Conservation (phyloP, 2,329 filamentous ascomycete genomes). For the Talaromyces islandicus region DNA sequence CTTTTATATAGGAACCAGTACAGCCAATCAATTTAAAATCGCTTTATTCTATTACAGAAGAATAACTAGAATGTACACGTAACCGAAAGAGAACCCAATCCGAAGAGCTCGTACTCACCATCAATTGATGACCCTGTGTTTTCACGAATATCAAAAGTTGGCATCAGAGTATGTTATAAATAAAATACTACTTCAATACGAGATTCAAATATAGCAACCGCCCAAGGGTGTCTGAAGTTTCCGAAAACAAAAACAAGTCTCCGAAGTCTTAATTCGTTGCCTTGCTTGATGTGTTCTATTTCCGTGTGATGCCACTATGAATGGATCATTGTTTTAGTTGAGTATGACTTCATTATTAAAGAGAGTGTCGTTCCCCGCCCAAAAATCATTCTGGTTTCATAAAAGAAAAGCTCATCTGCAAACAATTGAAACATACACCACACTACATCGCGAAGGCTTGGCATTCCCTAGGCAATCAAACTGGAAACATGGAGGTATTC, state of each 20-base stretch:
- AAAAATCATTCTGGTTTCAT: too few relatives aligned
- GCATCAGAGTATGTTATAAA: not conserved
- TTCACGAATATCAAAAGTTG: not conserved
- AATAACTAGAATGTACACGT: not conserved
- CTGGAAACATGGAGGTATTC: too few relatives aligned
- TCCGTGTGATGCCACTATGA: not conserved
- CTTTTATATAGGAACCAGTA: not conserved
- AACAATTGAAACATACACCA: not conserved
- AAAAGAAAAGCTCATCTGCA: not conserved
- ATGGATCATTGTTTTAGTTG: too few relatives aligned
- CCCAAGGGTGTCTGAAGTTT: not conserved
- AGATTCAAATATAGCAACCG: too few relatives aligned
- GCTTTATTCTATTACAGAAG: not conserved
- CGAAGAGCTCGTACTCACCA: not conserved
- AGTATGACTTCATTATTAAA: too few relatives aligned
- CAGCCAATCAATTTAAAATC: too few relatives aligned
- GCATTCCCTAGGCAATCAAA: not conserved
- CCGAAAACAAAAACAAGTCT: not conserved
- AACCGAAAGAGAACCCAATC: not conserved
- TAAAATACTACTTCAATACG: not conserved
- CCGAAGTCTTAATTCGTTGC: not conserved
- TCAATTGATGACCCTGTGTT: too few relatives aligned
- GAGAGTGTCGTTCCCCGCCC: too few relatives aligned
- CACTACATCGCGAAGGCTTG: not conserved
- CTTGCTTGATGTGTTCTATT: not conserved